These are phyloP conservation scores for Penicillium sp. DNA, from an alignment of 2,329 filamentous ascomycete species.

Conservation along the genomic window DNA sequence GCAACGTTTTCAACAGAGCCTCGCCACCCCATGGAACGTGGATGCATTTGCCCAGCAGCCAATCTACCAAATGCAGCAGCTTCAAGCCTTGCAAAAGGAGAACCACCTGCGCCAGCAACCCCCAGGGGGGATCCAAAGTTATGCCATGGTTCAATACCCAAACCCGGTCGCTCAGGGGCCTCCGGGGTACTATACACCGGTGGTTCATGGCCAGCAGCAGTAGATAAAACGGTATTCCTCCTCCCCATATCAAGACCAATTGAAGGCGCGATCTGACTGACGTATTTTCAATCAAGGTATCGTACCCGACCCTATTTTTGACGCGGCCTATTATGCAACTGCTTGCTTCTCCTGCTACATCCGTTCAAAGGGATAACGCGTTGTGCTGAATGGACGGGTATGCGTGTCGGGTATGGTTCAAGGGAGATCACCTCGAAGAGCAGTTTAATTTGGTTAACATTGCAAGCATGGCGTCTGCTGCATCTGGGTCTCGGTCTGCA, in stretches of 20 bases:
- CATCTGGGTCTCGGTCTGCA: neutral
- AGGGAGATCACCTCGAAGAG: neutral
- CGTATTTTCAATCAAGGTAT: too few relatives aligned
- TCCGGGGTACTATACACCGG: neutral
- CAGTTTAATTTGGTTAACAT: neutral
- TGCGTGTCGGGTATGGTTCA: too few relatives aligned
- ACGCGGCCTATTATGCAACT: too few relatives aligned
- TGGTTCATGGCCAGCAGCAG: neutral
- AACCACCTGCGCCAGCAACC: neutral
- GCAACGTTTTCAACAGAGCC: neutral
- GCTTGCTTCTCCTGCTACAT: too few relatives aligned
- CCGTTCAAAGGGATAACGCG: too few relatives aligned
- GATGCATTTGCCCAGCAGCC: neutral
- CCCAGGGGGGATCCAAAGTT: neutral
- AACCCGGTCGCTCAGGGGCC: neutral
- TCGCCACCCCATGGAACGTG: neutral
- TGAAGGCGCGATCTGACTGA: too few relatives aligned
- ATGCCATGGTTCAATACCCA: neutral
- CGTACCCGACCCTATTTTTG: too few relatives aligned
- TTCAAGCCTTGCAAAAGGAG: neutral
- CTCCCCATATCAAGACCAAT: neutral
- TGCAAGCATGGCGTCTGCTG: slow-evolving; percentile 1
- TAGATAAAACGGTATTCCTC: neutral
- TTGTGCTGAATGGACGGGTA: too few relatives aligned
- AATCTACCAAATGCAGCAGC: neutral